phyloP scores from a whole-genome alignment of 108 stramenopile genomes.

The Cyclotella distinguenda region DNA sequence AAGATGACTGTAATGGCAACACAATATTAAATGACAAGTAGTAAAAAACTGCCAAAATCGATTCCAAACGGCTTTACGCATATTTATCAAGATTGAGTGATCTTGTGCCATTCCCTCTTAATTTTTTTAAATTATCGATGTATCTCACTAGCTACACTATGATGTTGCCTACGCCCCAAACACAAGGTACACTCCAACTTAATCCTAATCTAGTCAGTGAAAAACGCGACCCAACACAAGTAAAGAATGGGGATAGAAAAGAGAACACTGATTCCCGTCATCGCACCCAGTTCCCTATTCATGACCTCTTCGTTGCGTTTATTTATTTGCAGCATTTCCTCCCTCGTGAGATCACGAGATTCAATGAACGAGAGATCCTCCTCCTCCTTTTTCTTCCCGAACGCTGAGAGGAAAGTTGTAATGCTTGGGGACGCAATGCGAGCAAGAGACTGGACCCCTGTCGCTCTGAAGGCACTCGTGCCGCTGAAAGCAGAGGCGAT shows the following conservation, averaged over 20 bases:
- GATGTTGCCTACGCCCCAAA: too few relatives aligned
- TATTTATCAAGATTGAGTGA: too few relatives aligned
- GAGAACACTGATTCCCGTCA: conserved; percentile 78
- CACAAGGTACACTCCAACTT: too few relatives aligned
- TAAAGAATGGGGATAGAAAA: conserved; percentile 80
- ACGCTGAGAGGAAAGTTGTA: conserved; percentile 29
- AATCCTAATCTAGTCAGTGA: conserved; percentile 71
- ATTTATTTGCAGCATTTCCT: conserved; percentile 81
- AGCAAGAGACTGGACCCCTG: conserved; percentile 27
- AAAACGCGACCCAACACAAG: conserved; percentile 89
- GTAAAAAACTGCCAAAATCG: not conserved
- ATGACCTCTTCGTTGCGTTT: conserved; percentile 72
- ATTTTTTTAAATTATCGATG: too few relatives aligned
- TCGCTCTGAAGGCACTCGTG: conserved; percentile 34
- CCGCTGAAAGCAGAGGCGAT: conserved; percentile 17
- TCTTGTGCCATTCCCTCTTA: too few relatives aligned
- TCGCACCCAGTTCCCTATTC: conserved; percentile 74
- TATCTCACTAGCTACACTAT: too few relatives aligned
- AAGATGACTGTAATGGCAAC: not conserved
- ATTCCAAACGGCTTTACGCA: not conserved
- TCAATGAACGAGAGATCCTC: conserved; percentile 78
- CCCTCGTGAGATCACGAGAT: conserved; percentile 75
- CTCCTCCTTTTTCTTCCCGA: conserved; percentile 62
- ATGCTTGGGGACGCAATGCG: not conserved
- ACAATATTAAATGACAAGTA: not conserved